Evolutionary conservation across 2,329 filamentous ascomycete species (phyloP), one percentile per base, ranked within the genome.

Genomic region (Diaporthe ilicicola): DNA sequence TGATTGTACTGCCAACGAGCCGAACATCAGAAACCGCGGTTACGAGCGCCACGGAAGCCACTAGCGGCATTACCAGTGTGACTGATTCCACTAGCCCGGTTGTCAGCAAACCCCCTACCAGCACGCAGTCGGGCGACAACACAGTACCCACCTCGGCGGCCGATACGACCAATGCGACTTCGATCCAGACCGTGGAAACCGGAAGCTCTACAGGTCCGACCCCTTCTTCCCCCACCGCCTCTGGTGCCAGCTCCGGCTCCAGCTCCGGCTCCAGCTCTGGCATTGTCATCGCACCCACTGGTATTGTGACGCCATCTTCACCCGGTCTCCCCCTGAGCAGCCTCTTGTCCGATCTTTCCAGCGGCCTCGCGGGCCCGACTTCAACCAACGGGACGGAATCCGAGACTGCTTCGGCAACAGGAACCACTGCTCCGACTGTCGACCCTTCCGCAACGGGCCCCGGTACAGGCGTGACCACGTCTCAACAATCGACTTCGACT

Each of bases 201-300:
- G 29, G 51, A 24, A 64, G 46, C 29, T 32, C 50, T 46, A 54
- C 32, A 13, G 46, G 64, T 39, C 37, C 65, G 27, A 15, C 55
- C 32, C 39, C 34, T 37, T 44, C 29, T 12, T n/a, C n/a, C n/a
- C n/a, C n/a, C n/a, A n/a, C n/a, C n/a, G n/a, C n/a, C n/a, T n/a
- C n/a, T n/a, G n/a, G n/a, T n/a, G 27, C 68, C n/a, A 67, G 46
- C 55, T 56, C 61, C 7, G 13, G 15, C 27, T 32, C 29, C 46
- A 55, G n/a, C 27, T 65, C 67, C 10, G 37, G 9, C 19, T 34
- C 73, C 61, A 70, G 75, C 37, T 74, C 77, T 3, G 72, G 72
- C 22, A 78, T 81, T 66, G 72, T 80, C 6, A 67, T 80, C 15
- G 79, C 76, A 13, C 78, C 79, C 24, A 81, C 77, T 9, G 79